Evolutionary conservation across 2,329 filamentous ascomycete genomes (phyloP).

Genomic region (Biscogniauxia sp.): DNA sequence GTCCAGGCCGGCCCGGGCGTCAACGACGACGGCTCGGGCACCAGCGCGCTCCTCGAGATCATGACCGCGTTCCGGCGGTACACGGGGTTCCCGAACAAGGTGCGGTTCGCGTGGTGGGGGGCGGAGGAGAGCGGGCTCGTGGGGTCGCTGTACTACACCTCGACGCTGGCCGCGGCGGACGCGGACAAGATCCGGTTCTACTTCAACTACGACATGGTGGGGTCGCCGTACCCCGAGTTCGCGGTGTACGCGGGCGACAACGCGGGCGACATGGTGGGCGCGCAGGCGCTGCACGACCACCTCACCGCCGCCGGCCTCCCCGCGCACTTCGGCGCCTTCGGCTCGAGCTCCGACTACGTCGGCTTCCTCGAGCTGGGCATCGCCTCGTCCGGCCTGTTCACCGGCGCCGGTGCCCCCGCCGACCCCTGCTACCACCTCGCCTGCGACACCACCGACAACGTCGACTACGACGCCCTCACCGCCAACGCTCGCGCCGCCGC

Average conservation of each 20-base stretch:
- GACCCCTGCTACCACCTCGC: conserved; percentile 41
- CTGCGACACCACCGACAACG: conserved; percentile 40
- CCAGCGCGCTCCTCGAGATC: conserved; percentile 39
- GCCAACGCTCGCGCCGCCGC: conserved; percentile 47
- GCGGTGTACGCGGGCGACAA: conserved; percentile 38
- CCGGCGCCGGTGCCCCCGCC: conserved; percentile 34
- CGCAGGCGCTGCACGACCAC: conserved; percentile 35
- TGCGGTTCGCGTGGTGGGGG: conserved; percentile 44
- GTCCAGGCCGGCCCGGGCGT: conserved; percentile 40
- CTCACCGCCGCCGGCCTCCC: conserved; percentile 35
- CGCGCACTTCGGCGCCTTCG: conserved; percentile 36
- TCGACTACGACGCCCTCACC: conserved; percentile 40
- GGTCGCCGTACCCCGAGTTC: conserved; percentile 40
- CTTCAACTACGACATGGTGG: conserved; percentile 72
- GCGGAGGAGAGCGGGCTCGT: conserved; percentile 44
- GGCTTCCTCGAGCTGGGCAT: conserved; percentile 41
- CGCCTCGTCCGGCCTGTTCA: conserved; percentile 40
- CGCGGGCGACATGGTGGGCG: conserved; percentile 36
- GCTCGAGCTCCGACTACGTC: conserved; percentile 39
- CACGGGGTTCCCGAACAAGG: conserved; percentile 40
- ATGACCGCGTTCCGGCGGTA: conserved; percentile 35
- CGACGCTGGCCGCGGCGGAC: conserved; percentile 35
- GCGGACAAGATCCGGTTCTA: conserved; percentile 61
- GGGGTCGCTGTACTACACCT: conserved; percentile 42
- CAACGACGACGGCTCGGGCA: conserved; percentile 42